Base-by-base conservation (phyloP, 768 basidiomycete genomes). In the Gloeostereum incarnatum region DNA sequence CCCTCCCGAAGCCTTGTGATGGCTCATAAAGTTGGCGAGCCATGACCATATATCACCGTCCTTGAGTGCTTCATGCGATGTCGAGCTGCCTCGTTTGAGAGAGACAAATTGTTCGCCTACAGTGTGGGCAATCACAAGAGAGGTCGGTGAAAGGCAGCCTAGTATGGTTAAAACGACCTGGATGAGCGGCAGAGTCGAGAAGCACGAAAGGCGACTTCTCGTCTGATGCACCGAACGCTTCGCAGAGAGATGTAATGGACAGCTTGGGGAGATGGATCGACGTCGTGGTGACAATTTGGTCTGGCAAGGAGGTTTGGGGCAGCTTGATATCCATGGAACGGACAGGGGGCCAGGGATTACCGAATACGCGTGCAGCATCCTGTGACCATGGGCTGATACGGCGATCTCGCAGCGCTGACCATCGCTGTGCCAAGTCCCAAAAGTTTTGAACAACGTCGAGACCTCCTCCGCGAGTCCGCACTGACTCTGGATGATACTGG, bases 401-500 rank as follows among this genome's bases (percentile, higher is more conserved):
- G 38, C 78, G 63, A 33, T 61, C 61, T 14, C 45, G 53, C 8
- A 54, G 48, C 24, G 47, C 50, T 3, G 66, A 60, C 83, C 85
- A 89, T 6, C 56, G 54, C 36, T 68, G 63, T 14, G 83, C 78
- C 14, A 86, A 62, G 17, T 57, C 55, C 83, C 83, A 89, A 52
- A 89, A 89, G 54, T 87, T 90, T 16, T 55, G 56, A 40, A 89
- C 45, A 11, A 87, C 73, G 40, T 78, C 69, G n/a, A 69, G 49
- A 1, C 86, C 86, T 5, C 81, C 82, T 2, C 69, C 73, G 30
- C 65, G 61, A 2, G 86, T 90, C 47, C 81, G 69, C 3, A 83
- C 73, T 3, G 87, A 90, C 52, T 90, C 88, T 5, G 88, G 88
- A 53, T 91, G 88, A 53, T 90, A 91, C 51, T 91, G 88, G 17